Evolutionary conservation across 1,139 yeast species (phyloP).

Genomic region (Saccharomyces hybrid): DNA sequence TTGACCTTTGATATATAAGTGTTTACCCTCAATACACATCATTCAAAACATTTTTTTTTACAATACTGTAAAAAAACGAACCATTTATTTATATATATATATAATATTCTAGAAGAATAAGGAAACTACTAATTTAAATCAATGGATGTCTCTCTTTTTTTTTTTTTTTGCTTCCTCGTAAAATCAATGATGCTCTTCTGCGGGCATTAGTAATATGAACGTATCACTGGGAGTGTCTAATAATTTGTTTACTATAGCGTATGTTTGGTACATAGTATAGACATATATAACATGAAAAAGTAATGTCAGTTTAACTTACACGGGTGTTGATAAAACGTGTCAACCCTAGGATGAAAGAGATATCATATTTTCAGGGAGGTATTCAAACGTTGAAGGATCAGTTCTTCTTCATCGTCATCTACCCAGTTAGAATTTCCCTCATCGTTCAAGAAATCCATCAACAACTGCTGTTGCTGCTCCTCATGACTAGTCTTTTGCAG

Average conservation of each 20-base stretch:
- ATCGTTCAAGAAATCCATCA: conserved; percentile 25
- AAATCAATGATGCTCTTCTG: not conserved
- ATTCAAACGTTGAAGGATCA: not conserved
- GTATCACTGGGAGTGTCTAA: not conserved
- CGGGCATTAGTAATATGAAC: not conserved
- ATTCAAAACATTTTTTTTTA: conserved; percentile 1
- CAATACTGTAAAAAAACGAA: not conserved
- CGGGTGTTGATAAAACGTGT: not conserved
- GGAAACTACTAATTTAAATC: not conserved
- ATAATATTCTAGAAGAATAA: not conserved
- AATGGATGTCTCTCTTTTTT: not conserved
- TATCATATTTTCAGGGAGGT: conserved; percentile 8
- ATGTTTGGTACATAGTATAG: not conserved
- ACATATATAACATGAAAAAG: not conserved
- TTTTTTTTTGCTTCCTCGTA: not conserved
- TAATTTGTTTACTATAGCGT: not conserved
- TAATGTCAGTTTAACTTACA: not conserved
- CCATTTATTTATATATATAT: not conserved
- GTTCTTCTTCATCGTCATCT: conserved; percentile 23
- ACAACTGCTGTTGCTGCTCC: conserved; percentile 22
- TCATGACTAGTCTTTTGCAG: conserved; percentile 19
- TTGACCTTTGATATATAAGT: not conserved
- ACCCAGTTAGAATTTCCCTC: conserved; percentile 24
- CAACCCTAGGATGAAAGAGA: not conserved
- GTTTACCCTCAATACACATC: not conserved